A percentile compares a stretch with the other conserved stretches of the same genome.
Evolutionary conservation across 768 basidiomycete genomes (phyloP).

Genomic region (Mycena amicta): DNA sequence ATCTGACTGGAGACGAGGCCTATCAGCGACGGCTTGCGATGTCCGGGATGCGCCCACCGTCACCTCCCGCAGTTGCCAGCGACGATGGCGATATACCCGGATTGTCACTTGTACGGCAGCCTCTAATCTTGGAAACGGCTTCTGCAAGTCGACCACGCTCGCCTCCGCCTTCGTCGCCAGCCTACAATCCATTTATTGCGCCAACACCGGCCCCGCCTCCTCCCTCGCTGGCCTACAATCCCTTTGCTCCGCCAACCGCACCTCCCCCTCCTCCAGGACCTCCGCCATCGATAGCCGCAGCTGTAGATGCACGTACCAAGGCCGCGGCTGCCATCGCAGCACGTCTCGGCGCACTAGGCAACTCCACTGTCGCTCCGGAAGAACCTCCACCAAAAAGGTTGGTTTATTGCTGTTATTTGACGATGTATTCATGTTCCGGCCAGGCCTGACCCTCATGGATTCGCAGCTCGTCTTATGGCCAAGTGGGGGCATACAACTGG

Average conservation of each 20-base stretch:
- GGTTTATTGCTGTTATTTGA: not conserved
- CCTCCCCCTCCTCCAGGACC: slow-evolving; percentile 56
- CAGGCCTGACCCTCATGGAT: slow-evolving; percentile 67
- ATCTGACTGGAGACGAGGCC: slow-evolving; percentile 76
- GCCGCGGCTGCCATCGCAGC: slow-evolving; percentile 86
- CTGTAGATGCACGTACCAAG: slow-evolving; percentile 69
- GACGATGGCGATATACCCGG: slow-evolving; percentile 27
- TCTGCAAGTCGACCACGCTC: slow-evolving; percentile 62
- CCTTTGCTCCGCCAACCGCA: slow-evolving; percentile 65
- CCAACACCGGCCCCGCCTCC: slow-evolving; percentile 32
- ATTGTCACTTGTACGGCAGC: slow-evolving; percentile 17
- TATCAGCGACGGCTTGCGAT: slow-evolving; percentile 76
- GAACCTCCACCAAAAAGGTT: slow-evolving; percentile 27
- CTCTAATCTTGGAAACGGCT: slow-evolving; percentile 37
- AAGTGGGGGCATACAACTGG: slow-evolving; percentile 97
- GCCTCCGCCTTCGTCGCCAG: slow-evolving; percentile 60
- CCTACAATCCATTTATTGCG: slow-evolving; percentile 66
- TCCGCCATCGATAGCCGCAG: slow-evolving; percentile 37
- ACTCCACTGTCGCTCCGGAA: too few relatives aligned
- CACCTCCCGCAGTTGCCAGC: slow-evolving; percentile 28
- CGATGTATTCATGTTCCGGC: not conserved
- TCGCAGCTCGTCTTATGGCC: slow-evolving; percentile 88
- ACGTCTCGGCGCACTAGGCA: slow-evolving; percentile 60
- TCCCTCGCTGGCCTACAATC: slow-evolving; percentile 65
- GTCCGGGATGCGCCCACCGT: slow-evolving; percentile 40